These are phyloP conservation scores for Russula virescens DNA, from an alignment of 768 basidiomycete species.

Conservation along the genomic window DNA sequence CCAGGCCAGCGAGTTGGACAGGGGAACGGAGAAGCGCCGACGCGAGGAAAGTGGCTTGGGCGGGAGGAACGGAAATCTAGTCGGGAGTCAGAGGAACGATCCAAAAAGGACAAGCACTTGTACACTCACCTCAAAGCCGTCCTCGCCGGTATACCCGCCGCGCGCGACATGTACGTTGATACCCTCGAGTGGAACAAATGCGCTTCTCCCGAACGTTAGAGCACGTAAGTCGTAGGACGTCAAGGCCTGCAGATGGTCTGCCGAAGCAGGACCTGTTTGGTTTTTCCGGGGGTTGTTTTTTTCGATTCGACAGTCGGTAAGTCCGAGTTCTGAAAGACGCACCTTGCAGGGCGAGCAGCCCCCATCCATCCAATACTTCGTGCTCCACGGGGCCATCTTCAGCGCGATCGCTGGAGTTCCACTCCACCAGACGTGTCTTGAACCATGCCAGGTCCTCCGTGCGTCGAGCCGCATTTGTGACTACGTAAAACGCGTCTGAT, in stretches of 20 bases:
- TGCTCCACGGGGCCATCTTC: conserved; percentile 62
- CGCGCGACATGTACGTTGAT: conserved; percentile 84
- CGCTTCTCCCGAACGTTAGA: conserved; percentile 81
- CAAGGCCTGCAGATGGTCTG: conserved; percentile 68
- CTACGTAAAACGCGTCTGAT: conserved; percentile 79
- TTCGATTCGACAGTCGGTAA: not conserved
- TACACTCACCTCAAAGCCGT: conserved; percentile 84
- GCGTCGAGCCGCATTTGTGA: conserved; percentile 91
- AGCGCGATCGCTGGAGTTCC: conserved; percentile 59
- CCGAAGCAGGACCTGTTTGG: conserved; percentile 68
- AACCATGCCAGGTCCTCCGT: conserved; percentile 82
- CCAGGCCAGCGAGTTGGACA: conserved; percentile 84
- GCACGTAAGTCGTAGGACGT: conserved; percentile 67
- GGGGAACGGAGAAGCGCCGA: conserved; percentile 52
- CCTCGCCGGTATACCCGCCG: conserved; percentile 97
- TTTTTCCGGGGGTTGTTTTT: not conserved
- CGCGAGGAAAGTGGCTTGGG: conserved; percentile 66
- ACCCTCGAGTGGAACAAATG: conserved; percentile 72
- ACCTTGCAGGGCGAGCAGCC: conserved; percentile 89
- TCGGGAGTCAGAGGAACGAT: not conserved
- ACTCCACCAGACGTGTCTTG: conserved; percentile 55
- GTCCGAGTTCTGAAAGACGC: conserved; percentile 13
- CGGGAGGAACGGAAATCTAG: conserved; percentile 85
- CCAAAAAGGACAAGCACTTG: not conserved
- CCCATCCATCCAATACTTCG: conserved; percentile 79